Evolutionary conservation across 1,284 basidiomycete species (phyloP), one percentile per base, ranked within the genome.

Genomic region (Cryptococcus wingfieldii): DNA sequence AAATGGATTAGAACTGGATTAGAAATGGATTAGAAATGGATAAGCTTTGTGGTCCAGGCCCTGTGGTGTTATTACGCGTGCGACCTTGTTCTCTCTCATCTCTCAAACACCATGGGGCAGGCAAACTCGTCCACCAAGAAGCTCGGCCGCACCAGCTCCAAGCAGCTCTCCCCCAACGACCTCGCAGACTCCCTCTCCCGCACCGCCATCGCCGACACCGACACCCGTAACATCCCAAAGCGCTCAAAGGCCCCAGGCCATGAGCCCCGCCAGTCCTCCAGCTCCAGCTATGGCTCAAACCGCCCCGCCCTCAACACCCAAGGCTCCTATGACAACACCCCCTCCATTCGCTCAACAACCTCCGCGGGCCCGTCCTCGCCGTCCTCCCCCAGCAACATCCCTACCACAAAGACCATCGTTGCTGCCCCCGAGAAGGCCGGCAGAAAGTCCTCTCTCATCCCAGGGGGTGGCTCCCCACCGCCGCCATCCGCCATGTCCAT

Each of bases 141-240:
- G 67, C 72, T 78, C 61, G 71, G 71, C 46, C 67, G 76, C 19
- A 78, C 76, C n/a, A 67, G 73, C 59, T 77, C 76, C 47, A 78
- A 78, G 59, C 76, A 78, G 59, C 65, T 77, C 23, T 67, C 74
- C 10, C 59, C 72, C 25, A 65, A 59, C 51, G 76, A 77, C 56
- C 67, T 75, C 18, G 67, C 73, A 4, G 73, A 75, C 56, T 60
- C 54, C 18, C 63, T 75, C 38, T 65, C 71, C 9, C 58, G 61
- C 16, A 70, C 69, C 43, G 67, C 61, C 53, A 63, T 70, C 39
- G 54, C 61, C n/a, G 45, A 46, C 27, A 46, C 14, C 34, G 54
- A 28, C 47, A 54, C 56, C 25, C 27, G 50, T 41, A 25, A 38
- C 10, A 25, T 34, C 31, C 31, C 31, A 34, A 34, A 34, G 31